A percentile compares a stretch with the other conserved stretches of the same genome.
These are phyloP conservation scores for Wallacemonas collosoma DNA, from an alignment of 208 protist genomes.

Conservation along the genomic window DNA sequence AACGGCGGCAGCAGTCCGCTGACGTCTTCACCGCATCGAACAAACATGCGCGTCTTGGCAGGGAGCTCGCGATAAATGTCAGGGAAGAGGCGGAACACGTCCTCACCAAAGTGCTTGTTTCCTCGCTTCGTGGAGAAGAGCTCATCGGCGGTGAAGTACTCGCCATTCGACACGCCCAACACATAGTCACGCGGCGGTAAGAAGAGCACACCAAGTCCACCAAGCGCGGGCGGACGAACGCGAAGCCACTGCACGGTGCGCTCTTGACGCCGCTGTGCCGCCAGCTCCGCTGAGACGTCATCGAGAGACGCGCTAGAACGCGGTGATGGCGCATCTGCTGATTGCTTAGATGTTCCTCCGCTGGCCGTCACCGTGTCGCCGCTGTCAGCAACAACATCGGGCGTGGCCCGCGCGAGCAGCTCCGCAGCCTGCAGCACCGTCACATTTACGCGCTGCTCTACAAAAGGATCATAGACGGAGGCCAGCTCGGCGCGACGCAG, in stretches of 20 bases:
- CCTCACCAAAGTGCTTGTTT: background rate
- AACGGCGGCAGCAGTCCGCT: constrained; percentile 30
- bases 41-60: constrained; percentile 22
- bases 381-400: background rate
- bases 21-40: constrained; percentile 39
- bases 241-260: constrained; percentile 1
- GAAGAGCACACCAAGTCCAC: constrained; percentile 12
- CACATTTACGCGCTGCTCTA: constrained; percentile 20
- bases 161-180: constrained; percentile 17
- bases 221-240: constrained; percentile 10
- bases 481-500: constrained; percentile 27
- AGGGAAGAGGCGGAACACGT: background rate
- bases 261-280: background rate
- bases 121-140: constrained; percentile 21
- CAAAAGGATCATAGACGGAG: constrained; percentile 17
- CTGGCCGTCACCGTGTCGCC: background rate
- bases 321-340: background rate
- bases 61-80: constrained; percentile 11
- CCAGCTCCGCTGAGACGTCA: background rate
- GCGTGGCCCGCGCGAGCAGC: constrained; percentile 5
- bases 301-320: background rate
- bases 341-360: background rate
- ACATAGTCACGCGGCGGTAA: constrained; percentile 34
- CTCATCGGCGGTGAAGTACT: constrained; percentile 33
- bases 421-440: constrained; percentile 17